Conservation (phyloP, 176 grass and related monocot genomes). For the Aegilops speltoides region DNA sequence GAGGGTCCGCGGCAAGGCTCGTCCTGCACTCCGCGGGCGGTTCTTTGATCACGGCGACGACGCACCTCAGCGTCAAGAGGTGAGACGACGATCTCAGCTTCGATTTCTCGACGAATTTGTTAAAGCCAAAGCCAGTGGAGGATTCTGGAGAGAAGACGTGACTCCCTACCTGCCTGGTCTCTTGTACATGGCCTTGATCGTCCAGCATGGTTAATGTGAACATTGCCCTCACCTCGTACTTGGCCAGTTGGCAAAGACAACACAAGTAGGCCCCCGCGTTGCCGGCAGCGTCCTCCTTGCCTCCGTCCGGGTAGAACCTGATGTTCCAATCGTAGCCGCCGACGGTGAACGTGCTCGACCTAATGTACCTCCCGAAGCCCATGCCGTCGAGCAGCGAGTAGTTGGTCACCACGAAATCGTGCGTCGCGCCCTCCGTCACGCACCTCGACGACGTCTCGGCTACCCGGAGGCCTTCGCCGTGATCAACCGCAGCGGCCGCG, state of each 20-base stretch:
- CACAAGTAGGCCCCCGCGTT: constrained; percentile 12
- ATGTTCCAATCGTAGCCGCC: constrained; percentile 39
- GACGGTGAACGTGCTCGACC: constrained; percentile 30
- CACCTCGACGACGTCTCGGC: constrained; percentile 22
- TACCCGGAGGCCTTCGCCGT: no score
- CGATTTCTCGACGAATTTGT: not conserved
- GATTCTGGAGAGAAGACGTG: not conserved
- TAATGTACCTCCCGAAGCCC: constrained; percentile 14
- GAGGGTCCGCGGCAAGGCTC: not conserved
- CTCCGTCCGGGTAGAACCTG: constrained; percentile 28
- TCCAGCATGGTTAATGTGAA: constrained; percentile 21
- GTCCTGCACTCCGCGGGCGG: not conserved
- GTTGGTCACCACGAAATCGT: constrained; percentile 26
- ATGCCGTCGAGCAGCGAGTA: constrained; percentile 28
- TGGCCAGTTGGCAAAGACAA: not conserved
- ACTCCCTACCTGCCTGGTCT: fast-evolving
- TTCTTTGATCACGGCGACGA: not conserved
- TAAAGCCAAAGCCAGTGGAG: not conserved
- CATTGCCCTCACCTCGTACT: not conserved
- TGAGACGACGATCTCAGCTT: not conserved
- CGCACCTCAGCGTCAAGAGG: not conserved
- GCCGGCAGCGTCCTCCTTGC: not conserved
- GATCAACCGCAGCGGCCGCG: no score
- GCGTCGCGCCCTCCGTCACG: not conserved
- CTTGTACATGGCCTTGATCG: not conserved